Conservation (phyloP, 495 filamentous ascomycete species). For the Aspergillus affinis region DNA sequence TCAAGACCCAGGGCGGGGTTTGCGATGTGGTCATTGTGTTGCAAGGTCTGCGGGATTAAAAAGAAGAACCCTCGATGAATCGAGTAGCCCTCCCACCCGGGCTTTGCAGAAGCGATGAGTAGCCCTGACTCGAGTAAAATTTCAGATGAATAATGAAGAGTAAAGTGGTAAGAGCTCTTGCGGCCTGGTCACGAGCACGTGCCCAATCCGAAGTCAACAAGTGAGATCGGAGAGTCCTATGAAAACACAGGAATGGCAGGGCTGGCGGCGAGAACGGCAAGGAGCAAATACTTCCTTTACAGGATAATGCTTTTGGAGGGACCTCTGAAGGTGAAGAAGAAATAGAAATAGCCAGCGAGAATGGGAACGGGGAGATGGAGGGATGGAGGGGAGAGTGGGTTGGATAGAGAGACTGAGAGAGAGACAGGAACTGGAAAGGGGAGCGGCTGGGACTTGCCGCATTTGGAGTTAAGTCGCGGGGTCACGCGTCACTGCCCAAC, state of each 20-base stretch:
- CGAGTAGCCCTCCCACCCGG: constrained; percentile 23
- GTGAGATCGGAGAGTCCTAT: constrained; percentile 22
- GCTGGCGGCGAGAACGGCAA: constrained; percentile 14
- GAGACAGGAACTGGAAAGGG: too few relatives aligned
- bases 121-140: constrained; percentile 22
- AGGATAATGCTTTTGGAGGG: too few relatives aligned
- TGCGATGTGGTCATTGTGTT: constrained; percentile 18
- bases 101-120: constrained; percentile 20
- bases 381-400: too few relatives aligned
- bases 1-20: constrained; percentile 19
- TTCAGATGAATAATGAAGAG: constrained; percentile 14
- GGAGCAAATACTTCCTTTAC: constrained; percentile 16
- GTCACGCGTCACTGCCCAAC: too few relatives aligned
- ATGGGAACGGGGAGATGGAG: too few relatives aligned
- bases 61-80: constrained; percentile 20
- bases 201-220: constrained; percentile 21
- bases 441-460: too few relatives aligned
- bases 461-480: too few relatives aligned
- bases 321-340: too few relatives aligned
- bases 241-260: constrained; percentile 21
- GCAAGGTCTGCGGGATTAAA: constrained; percentile 13
- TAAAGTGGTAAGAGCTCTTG: constrained; percentile 19
- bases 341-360: too few relatives aligned
- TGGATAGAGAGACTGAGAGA: too few relatives aligned
- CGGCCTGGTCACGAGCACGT: constrained; percentile 20